Evolutionary conservation across 805 yeast genomes (phyloP).

Genomic region (Lipomyces mesembrius): DNA sequence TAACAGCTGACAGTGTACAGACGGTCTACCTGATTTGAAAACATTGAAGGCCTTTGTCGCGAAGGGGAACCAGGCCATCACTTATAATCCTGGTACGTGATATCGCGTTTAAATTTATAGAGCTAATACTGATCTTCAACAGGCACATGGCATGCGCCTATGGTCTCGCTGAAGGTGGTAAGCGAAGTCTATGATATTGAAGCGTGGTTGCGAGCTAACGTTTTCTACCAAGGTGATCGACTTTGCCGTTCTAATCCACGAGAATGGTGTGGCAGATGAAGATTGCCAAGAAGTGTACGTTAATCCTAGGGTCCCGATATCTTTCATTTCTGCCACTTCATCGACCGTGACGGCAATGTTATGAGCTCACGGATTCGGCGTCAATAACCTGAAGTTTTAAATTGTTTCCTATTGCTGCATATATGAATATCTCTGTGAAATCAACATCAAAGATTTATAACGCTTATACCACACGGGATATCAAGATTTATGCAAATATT

Average conservation of each 20-base stretch:
- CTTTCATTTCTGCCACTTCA: constrained; percentile 11
- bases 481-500: no score
- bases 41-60: constrained; percentile 71
- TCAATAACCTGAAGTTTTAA: neutral
- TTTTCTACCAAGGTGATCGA: constrained; percentile 53
- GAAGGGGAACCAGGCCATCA: constrained; percentile 83
- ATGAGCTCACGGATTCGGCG: neutral
- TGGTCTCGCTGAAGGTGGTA: constrained; percentile 74
- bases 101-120: neutral
- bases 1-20: no score
- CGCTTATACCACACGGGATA: no score
- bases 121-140: neutral
- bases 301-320: constrained; percentile 58
- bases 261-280: constrained; percentile 75
- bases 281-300: constrained; percentile 82
- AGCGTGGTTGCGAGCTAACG: neutral
- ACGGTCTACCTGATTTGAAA: constrained; percentile 64
- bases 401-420: no score
- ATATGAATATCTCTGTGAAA: neutral
- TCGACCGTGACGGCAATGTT: neutral
- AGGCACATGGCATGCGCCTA: constrained; percentile 95
- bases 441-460: neutral
- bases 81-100: constrained; percentile 46
- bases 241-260: constrained; percentile 87
- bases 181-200: neutral